Conservation (phyloP, 371 early-diverging fungal species). For the Apophysomyces trapeziformis region DNA sequence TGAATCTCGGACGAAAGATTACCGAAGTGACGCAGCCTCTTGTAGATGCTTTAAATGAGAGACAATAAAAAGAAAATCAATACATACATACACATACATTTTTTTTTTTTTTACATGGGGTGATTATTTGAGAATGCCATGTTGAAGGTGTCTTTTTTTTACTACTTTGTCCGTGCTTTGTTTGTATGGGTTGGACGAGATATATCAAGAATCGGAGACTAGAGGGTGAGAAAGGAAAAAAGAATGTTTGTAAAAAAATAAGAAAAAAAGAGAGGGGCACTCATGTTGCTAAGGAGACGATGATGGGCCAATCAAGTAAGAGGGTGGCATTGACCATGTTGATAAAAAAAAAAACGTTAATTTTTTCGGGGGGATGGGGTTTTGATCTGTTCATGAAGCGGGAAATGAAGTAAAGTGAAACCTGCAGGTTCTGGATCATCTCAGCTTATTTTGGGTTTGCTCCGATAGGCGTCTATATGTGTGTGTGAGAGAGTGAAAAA, state of each 20-base stretch:
- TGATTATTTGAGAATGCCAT: not conserved
- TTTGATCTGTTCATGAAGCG: not conserved
- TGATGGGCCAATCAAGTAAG: not conserved
- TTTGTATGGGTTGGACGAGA: too few species aligned
- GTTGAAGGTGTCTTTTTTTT: not conserved
- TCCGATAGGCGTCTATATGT: not conserved
- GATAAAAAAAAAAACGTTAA: not conserved
- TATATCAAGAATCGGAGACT: not conserved
- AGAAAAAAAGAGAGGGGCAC: not conserved
- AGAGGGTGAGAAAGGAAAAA: conserved; percentile 9
- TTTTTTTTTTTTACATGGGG: not conserved
- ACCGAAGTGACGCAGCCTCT: conserved; percentile 2
- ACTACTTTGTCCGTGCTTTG: too few species aligned
- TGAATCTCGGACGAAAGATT: conserved; percentile 6
- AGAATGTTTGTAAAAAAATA: not conserved
- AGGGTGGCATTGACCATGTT: conserved; percentile 4
- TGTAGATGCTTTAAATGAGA: conserved; percentile 6
- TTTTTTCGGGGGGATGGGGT: not conserved
- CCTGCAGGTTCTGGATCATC: conserved; percentile 8
- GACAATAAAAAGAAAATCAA: not conserved
- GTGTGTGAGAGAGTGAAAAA: not conserved
- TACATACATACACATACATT: too few species aligned
- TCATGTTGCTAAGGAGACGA: not conserved
- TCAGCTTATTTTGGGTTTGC: not conserved
- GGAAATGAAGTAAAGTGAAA: conserved; percentile 7